Evolutionary conservation across 1,284 basidiomycete genomes (phyloP).

Genomic region (Leccinum pallidistipes): DNA sequence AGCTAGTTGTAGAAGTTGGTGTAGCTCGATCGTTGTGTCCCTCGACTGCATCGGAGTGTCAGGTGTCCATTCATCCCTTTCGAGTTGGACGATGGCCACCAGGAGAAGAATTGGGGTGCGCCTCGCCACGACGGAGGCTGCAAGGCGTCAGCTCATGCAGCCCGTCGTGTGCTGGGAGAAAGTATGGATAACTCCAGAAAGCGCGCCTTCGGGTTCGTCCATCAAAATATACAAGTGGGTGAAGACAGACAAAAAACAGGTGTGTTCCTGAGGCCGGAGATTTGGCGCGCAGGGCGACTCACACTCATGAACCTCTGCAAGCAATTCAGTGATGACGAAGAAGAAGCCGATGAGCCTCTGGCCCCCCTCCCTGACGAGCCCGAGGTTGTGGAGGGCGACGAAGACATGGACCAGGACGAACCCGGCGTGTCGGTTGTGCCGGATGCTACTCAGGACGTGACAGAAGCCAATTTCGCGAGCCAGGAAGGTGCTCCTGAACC

Average conservation of each 20-base stretch:
- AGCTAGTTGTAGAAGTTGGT: neutral
- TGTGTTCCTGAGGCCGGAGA: slow-evolving; percentile 32
- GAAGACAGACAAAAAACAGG: slow-evolving; percentile 72
- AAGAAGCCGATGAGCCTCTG: slow-evolving; percentile 69
- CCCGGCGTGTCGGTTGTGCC: slow-evolving; percentile 50
- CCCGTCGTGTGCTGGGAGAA: slow-evolving; percentile 80
- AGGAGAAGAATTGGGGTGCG: slow-evolving; percentile 73
- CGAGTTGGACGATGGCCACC: slow-evolving; percentile 54
- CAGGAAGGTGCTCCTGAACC: slow-evolving; percentile 42
- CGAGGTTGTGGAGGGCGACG: slow-evolving; percentile 60
- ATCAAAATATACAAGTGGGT: slow-evolving; percentile 73
- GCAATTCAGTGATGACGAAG: slow-evolving; percentile 84
- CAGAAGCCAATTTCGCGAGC: slow-evolving; percentile 35
- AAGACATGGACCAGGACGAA: slow-evolving; percentile 67
- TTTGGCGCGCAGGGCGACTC: slow-evolving; percentile 1
- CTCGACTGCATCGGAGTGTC: slow-evolving; percentile 13
- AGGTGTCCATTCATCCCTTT: slow-evolving; percentile 16
- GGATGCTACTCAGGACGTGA: slow-evolving; percentile 33
- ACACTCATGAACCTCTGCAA: slow-evolving; percentile 30
- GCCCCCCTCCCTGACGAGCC: slow-evolving; percentile 74
- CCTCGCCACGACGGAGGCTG: slow-evolving; percentile 71
- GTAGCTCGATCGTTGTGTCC: neutral
- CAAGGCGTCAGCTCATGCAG: slow-evolving; percentile 76
- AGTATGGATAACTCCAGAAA: slow-evolving; percentile 59
- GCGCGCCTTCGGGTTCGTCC: slow-evolving; percentile 50